A percentile compares a stretch with the other conserved stretches of the same genome.
Evolutionary conservation across 176 grass and related monocot species (phyloP).

Genomic region (Oryza rufipogon): DNA sequence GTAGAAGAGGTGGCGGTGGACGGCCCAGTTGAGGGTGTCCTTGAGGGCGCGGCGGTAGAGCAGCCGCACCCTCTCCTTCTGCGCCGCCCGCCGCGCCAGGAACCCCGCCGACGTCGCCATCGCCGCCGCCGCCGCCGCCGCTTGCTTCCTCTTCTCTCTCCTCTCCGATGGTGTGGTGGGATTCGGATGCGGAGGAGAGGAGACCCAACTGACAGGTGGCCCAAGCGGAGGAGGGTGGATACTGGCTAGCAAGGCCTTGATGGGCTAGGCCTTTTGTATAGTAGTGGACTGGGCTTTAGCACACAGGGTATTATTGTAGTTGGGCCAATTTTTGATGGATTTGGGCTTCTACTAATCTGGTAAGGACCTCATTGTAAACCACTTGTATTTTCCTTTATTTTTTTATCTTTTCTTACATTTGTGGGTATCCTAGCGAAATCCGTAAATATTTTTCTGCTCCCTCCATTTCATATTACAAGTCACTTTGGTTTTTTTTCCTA

Average conservation of each 20-base stretch:
- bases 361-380: too few relatives aligned
- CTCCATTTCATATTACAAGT: too few relatives aligned
- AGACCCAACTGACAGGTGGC: neutral
- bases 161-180: neutral
- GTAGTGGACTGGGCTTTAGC: neutral
- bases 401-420: too few relatives aligned
- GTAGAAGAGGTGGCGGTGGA: slow-evolving; percentile 98
- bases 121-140: slow-evolving; percentile 6
- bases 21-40: slow-evolving; percentile 98
- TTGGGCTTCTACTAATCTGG: too few relatives aligned
- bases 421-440: too few relatives aligned
- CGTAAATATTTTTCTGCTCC: too few relatives aligned
- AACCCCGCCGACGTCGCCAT: slow-evolving; percentile 77
- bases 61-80: slow-evolving; percentile 93
- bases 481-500: too few relatives aligned
- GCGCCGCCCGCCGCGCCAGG: slow-evolving; percentile 71
- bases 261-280: neutral
- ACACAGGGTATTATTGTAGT: neutral
- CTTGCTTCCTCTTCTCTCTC: neutral
- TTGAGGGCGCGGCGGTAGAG: slow-evolving; percentile 90
- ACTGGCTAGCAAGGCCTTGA: neutral
- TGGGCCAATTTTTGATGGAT: neutral
- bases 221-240: neutral
- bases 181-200: slow-evolving; percentile 20
- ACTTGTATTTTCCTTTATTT: too few relatives aligned